Conservation (phyloP, 768 basidiomycete genomes). For the Hebeloma cylindrosporum region DNA sequence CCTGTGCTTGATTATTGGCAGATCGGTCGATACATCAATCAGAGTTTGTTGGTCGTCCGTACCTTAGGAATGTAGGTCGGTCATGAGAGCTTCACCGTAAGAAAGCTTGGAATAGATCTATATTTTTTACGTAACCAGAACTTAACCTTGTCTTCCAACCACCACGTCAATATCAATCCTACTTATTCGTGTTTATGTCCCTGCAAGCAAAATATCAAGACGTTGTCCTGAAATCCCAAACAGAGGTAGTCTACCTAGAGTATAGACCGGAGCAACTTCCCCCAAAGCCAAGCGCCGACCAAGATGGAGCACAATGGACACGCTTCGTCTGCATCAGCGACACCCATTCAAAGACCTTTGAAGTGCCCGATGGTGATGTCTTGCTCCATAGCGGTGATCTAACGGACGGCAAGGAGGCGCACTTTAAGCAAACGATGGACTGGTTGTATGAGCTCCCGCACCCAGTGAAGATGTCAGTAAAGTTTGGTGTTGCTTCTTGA, state of each 20-base stretch:
- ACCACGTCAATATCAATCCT: too few species aligned
- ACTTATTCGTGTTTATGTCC: too few species aligned
- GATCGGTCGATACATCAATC: too few species aligned
- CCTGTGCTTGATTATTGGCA: too few species aligned
- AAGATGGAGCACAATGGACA: constrained; percentile 41
- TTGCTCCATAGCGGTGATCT: constrained; percentile 67
- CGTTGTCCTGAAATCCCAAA: constrained; percentile 5
- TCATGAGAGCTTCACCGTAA: too few species aligned
- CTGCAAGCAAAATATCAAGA: too few species aligned
- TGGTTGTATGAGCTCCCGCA: constrained; percentile 60
- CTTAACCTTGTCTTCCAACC: too few species aligned
- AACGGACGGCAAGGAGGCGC: constrained; percentile 45
- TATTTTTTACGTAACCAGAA: too few species aligned
- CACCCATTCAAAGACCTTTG: constrained; percentile 44
- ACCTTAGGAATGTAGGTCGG: too few species aligned
- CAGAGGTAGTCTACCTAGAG: constrained; percentile 35
- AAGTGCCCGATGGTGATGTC: constrained; percentile 59
- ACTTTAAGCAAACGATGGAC: constrained; percentile 48
- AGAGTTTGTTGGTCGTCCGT: too few species aligned
- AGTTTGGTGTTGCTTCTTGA: not conserved
- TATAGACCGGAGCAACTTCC: constrained; percentile 28
- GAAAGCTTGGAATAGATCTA: too few species aligned
- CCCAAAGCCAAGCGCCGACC: constrained; percentile 28
- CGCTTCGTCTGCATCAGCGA: constrained; percentile 61
- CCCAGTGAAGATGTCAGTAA: constrained; percentile 51